Percentiles rank a stretch among this genome's conserved stretches.
phyloP scores from a whole-genome alignment of 176 grass and related monocot genomes.

The Bromus sterilis region DNA sequence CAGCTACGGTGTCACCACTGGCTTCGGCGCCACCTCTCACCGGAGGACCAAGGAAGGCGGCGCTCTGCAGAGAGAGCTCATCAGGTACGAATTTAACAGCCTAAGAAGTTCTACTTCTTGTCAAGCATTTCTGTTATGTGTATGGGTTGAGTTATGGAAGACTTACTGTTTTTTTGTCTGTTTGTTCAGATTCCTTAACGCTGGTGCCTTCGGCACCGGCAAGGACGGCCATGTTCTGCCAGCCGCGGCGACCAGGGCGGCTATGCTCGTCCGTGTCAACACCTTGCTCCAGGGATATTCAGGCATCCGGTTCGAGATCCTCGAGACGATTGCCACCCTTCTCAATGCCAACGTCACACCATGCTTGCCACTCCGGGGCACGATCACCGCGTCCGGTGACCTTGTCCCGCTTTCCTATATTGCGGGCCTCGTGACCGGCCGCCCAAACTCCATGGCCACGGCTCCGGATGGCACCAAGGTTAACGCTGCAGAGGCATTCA shows the following conservation, averaged over 20 bases:
- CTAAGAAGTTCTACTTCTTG: neutral
- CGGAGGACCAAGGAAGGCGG: neutral
- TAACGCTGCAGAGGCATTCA: constrained; percentile 44
- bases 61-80: neutral
- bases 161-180: neutral
- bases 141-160: neutral
- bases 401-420: constrained; percentile 86
- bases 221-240: constrained; percentile 51
- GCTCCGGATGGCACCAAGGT: constrained; percentile 26
- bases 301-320: constrained; percentile 80
- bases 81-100: neutral
- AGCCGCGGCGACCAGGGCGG: constrained; percentile 33
- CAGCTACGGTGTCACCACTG: neutral
- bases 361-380: constrained; percentile 74
- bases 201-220: constrained; percentile 55
- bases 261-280: constrained; percentile 85
- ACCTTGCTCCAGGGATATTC: constrained; percentile 85
- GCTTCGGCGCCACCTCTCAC: neutral
- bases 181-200: neutral
- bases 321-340: constrained; percentile 55
- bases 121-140: neutral
- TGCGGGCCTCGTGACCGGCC: constrained; percentile 59
- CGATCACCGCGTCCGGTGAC: constrained; percentile 74
- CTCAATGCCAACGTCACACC: constrained; percentile 78
- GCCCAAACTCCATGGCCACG: constrained; percentile 38